These are phyloP conservation scores for Hemerocallis citrina DNA, from an alignment of 106 monocot species.

Conservation along the genomic window DNA sequence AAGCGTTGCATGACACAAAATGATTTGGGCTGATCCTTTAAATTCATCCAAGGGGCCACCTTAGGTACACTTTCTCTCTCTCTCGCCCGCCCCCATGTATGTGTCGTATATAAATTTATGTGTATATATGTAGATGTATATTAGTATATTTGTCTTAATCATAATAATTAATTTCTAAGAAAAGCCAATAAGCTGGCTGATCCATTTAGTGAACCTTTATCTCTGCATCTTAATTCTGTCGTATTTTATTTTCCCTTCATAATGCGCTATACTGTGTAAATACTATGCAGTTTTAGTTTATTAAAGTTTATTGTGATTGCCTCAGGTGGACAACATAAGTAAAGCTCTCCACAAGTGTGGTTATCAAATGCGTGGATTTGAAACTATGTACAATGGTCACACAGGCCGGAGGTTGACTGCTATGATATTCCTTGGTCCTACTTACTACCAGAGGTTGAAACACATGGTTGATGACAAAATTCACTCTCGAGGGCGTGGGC, in stretches of 20 bases:
- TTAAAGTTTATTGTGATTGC: background rate
- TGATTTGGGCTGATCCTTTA: background rate
- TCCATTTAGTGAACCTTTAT: background rate
- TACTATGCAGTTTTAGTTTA: background rate
- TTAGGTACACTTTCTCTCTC: background rate
- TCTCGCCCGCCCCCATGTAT: background rate
- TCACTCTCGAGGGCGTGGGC: slow-evolving; percentile 92
- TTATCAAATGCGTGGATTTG: slow-evolving; percentile 99
- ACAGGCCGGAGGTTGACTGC: slow-evolving; percentile 81
- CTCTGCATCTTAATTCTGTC: background rate
- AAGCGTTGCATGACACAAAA: no score
- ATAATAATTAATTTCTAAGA: background rate
- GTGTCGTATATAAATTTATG: background rate
- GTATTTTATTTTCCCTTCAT: background rate
- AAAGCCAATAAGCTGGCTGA: background rate
- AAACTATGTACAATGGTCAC: slow-evolving; percentile 99
- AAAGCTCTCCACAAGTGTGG: slow-evolving; percentile 97
- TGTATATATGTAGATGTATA: background rate
- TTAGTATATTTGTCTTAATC: background rate
- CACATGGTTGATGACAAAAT: slow-evolving; percentile 99
- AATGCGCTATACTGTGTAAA: no score
- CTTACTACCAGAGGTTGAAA: slow-evolving; percentile 96
- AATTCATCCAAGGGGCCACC: background rate
- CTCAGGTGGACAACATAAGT: slow-evolving; percentile 96
- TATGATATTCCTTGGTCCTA: slow-evolving; percentile 98